phyloP scores from a whole-genome alignment of 345 rosid genomes.

The Conringia planisiliqua region DNA sequence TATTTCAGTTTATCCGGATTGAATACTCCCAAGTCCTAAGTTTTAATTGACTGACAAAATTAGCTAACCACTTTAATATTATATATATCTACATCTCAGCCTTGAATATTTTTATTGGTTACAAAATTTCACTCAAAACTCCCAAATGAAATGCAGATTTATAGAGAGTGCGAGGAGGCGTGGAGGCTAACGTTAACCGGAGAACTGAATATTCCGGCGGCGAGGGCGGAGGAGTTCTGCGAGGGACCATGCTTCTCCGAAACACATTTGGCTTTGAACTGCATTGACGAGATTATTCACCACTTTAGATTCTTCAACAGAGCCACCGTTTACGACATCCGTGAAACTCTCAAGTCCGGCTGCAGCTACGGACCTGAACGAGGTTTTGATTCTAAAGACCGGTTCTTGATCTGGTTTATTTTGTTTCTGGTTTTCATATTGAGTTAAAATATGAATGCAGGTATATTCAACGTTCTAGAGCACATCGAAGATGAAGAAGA shows the following conservation, averaged over 20 bases:
- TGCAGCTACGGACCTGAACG: constrained; percentile 73
- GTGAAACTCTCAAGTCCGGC: constrained; percentile 63
- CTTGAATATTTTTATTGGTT: neutral
- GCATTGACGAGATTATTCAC: constrained; percentile 54
- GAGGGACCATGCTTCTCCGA: constrained; percentile 72
- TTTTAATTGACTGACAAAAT: neutral
- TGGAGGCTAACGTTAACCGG: constrained; percentile 67
- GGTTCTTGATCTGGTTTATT: constrained; percentile 1
- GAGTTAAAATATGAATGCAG: constrained; percentile 29
- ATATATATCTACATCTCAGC: neutral
- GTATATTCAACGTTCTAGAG: constrained; percentile 62
- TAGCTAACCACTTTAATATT: neutral
- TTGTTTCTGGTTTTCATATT: constrained; percentile 3
- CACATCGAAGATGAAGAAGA: constrained; percentile 52
- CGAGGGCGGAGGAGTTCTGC: constrained; percentile 50
- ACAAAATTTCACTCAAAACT: neutral
- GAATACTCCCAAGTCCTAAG: neutral
- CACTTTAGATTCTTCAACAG: constrained; percentile 65
- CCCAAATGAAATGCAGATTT: constrained; percentile 45
- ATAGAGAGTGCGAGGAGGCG: constrained; percentile 62
- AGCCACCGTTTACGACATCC: constrained; percentile 58
- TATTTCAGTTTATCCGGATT: neutral
- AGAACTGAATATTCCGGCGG: constrained; percentile 50
- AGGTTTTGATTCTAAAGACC: constrained; percentile 14
- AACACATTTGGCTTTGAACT: constrained; percentile 66